Conservation (phyloP, 148 eudicot genomes). For the Simmondsia chinensis region DNA sequence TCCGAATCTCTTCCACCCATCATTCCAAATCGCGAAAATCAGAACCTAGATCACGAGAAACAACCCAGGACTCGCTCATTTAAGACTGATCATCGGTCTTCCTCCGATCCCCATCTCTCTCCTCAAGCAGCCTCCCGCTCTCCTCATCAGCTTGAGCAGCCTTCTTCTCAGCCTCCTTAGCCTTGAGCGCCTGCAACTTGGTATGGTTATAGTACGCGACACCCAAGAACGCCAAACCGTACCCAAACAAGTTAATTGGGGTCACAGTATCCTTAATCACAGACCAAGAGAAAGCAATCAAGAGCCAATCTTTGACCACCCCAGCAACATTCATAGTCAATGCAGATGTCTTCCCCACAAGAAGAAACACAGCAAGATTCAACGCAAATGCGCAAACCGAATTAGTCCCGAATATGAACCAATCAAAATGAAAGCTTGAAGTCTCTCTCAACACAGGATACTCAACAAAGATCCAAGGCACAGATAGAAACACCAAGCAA, state of each 20-base stretch:
- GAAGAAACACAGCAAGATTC: constrained; percentile 56
- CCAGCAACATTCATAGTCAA: constrained; percentile 74
- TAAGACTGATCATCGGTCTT: too few relatives aligned
- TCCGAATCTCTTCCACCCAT: too few relatives aligned
- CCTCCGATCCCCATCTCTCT: constrained; percentile 12
- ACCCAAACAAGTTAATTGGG: constrained; percentile 40
- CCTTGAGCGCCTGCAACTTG: constrained; percentile 49
- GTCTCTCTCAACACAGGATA: constrained; percentile 25
- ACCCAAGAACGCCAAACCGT: constrained; percentile 48
- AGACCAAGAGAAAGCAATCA: constrained; percentile 60
- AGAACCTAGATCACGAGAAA: too few relatives aligned
- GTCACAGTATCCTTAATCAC: constrained; percentile 66
- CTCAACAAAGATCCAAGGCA: constrained; percentile 58
- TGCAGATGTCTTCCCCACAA: constrained; percentile 64
- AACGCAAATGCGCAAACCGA: constrained; percentile 51
- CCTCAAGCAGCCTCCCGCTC: constrained; percentile 23
- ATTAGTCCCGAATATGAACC: constrained; percentile 40
- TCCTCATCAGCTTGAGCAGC: constrained; percentile 24
- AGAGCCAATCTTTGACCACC: constrained; percentile 61
- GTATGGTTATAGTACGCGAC: constrained; percentile 48
- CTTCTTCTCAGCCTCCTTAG: constrained; percentile 49
- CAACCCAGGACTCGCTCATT: too few relatives aligned
- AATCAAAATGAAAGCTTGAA: constrained; percentile 25
- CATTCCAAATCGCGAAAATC: too few relatives aligned
- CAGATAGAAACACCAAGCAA: constrained; percentile 31